Conservation (phyloP, 768 basidiomycete species). For the Leccinum rimulosum region DNA sequence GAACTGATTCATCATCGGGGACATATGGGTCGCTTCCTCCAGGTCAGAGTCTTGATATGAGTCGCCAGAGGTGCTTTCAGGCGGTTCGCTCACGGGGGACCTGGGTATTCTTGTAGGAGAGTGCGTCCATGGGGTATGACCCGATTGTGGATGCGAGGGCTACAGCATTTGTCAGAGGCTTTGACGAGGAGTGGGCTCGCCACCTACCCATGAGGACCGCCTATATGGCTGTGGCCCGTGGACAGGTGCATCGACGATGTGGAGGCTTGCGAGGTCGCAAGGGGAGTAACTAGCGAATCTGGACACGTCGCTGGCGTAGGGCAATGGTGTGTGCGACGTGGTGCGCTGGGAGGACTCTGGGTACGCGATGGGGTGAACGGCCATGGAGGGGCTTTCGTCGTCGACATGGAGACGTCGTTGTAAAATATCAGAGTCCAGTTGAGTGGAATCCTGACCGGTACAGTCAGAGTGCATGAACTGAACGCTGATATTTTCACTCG, state of each 20-base stretch:
- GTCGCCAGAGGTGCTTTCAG: constrained; percentile 31
- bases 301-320: constrained; percentile 15
- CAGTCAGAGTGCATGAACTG: constrained; percentile 30
- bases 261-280: constrained; percentile 8
- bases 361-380: constrained; percentile 14
- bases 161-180: constrained; percentile 19
- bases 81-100: constrained; percentile 30
- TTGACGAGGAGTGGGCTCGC: not conserved
- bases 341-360: constrained; percentile 34
- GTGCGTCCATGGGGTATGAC: constrained; percentile 15
- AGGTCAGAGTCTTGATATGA: constrained; percentile 30
- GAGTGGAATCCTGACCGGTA: constrained; percentile 19
- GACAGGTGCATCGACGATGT: constrained; percentile 10
- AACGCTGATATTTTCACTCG: constrained; percentile 27
- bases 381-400: not conserved
- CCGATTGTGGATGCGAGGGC: constrained; percentile 18
- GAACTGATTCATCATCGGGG: constrained; percentile 32
- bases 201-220: constrained; percentile 28
- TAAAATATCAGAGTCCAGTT: constrained; percentile 29
- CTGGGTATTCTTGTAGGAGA: constrained; percentile 10
- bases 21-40: constrained; percentile 28
- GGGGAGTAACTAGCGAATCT: constrained; percentile 11
- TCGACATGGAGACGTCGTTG: constrained; percentile 13
- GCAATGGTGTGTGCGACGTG: constrained; percentile 20
- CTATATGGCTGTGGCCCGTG: constrained; percentile 16